Evolutionary conservation across 345 rosid genomes (phyloP), one percentile per base, ranked within the genome.

Genomic region (Rhizophora mangle): DNA sequence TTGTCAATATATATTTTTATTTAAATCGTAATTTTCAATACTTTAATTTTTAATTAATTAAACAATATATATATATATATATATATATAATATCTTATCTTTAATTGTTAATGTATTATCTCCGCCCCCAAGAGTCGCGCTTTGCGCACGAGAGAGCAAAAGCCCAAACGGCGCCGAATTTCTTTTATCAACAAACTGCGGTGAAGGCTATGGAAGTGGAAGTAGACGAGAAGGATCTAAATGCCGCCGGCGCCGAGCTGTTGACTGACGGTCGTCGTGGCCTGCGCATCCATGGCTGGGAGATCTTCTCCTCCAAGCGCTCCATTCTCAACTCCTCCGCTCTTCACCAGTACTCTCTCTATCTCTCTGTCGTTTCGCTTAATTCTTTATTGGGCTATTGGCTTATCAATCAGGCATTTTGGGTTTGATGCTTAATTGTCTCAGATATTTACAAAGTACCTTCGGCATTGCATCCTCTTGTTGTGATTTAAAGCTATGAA

Each of bases 241-340:
- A 91, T 72, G 84, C 87, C 47, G 86, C 86, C 62, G 91, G 89
- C 2, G 97, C 96, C 2, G 86, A 88, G 88, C 78, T 73, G 53
- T 79, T 93, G 71, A 71, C 77, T 54, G 90, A 84, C 6, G 95
- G 88, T 54, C 88, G 92, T 52, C 79, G 67, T 5, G 98, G 98
- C 26, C 71, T 93, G 60, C 85, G 80, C 49, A 84, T 93, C 71
- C 84, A 79, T 32, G 96, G 81, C 55, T 88, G 98, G 96, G 94
- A 89, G 85, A 91, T 93, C 83, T 90, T 86, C 66, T 82, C 98
- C 68, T 74, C 62, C 64, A 89, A 80, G 24, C 78, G 86, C 79
- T 81, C 92, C 79, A 93, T 93, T 72, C 96, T 93, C 80, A 91
- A 71, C 49, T 91, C 96, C 58, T 81, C 88, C 74, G 53, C 89